Base-by-base conservation (phyloP, 352 stramenopile genomes). In the Globisporangium nunn region DNA sequence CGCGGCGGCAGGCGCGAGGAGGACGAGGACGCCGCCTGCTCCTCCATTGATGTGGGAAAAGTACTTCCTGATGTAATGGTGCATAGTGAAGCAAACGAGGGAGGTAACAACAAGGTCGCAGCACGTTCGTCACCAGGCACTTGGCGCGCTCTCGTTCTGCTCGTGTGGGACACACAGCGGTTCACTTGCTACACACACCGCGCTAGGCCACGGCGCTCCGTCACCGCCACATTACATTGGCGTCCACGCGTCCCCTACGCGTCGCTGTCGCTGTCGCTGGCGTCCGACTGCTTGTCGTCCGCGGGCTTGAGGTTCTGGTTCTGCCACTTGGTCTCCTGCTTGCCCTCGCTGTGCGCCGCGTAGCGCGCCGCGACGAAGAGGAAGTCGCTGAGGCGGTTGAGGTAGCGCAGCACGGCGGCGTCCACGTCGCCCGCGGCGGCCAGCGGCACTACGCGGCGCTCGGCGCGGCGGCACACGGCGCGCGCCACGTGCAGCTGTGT, bases 351-450 rank as follows among this genome's bases (percentile, higher is more conserved):
- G 14, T 84, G 40, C 14, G 80, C 80, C 10, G 78, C 72, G 52
- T 73, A 85, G 33, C 80, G 80, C 33, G 80, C 80, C 8, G 85
- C 76, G n/a, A 93, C 81, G 61, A 95, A 96, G 14, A 96, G 56
- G 52, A 96, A 94, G 66, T 96, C 87, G 67, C 87, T 84, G 33
- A 96, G 62, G 6, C 85, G 71, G 64, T 96, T 96, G 41, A 96
- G 59, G 56, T 91, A 97, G 49, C 78, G 71, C 53, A 83, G 67
- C 5, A 96, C 85, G 10, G 85, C 71, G 3, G 67, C 56, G 44
- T 96, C 87, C 29, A 95, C 85, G 55, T 95, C 71, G 0, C 84
- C 84, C 0, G 70, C 64, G 0, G 61, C 70, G 12, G 88, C 75
- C 10, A 97, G 72, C 4, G 83, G 81, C 54, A 96, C 83, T 8